Evolutionary conservation across 257 asterid genomes (phyloP), one percentile per base, ranked within the genome.

Genomic region (Plantago elongata): DNA sequence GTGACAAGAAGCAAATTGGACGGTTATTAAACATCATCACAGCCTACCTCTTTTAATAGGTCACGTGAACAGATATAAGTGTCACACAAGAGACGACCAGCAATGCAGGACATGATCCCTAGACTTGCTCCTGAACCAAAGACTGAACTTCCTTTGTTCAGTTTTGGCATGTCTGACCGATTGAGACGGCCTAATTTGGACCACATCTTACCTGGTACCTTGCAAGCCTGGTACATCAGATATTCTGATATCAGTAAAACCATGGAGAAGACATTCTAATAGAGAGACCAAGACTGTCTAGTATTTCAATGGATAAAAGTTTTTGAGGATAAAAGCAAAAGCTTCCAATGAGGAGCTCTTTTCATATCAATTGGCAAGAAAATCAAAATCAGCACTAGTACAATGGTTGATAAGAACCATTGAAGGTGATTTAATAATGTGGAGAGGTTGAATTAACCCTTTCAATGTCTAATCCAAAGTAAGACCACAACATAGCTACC

Each of bases 71-170:
- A 83, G 52, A 93, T 77, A 73, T 62, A 85, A 40, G 99, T 89
- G 68, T 93, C 99, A 74, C 99, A 93, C 64, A 93, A 77, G 75
- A 89, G 95, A 61, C 99, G 96, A 66, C 99, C 97, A 43, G 99
- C 94, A 74, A 89, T 75, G 73, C 95, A 87, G 63, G 94, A 77
- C 88, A 93, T 77, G 73, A 93, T 83, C 67, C 99, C 97, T 6
- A 77, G 71, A 78, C 95, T 89, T 78, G 96, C 97, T 71, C 99
- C 97, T 60, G 95, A 87, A 65, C 95, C 97, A 63, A 83, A 89
- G 47, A 72, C 69, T 47, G 81, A 81, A 66, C 72, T 87, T 67
- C 96, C 96, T 79, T 83, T 93, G 69, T 79, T 75, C 71, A 89
- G 99, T 70, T 93, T 93, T 66, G 99, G 99, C 85, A 89, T 81